phyloP scores from a whole-genome alignment of 1,284 basidiomycete genomes.

The Heimioporus retisporus region DNA sequence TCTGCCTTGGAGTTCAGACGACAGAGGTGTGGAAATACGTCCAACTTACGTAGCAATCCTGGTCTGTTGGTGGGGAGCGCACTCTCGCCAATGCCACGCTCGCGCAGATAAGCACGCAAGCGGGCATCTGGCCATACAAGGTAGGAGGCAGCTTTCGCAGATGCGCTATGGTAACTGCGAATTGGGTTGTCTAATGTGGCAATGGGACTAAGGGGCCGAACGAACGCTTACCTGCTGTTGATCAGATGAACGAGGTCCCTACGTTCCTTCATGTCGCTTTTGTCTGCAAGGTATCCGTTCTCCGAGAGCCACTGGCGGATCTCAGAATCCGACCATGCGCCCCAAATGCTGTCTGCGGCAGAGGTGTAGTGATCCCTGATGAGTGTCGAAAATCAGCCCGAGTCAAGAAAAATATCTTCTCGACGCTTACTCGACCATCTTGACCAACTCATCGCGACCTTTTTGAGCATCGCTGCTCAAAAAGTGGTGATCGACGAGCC shows the following conservation, averaged over 20 bases:
- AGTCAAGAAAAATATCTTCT: fast-evolving
- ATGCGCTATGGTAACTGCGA: conserved; percentile 34
- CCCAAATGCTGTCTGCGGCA: conserved; percentile 75
- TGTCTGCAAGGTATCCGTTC: conserved; percentile 71
- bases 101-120: conserved; percentile 84
- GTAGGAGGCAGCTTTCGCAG: conserved; percentile 66
- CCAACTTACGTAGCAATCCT: conserved; percentile 73
- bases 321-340: conserved; percentile 83
- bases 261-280: conserved; percentile 72
- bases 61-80: conserved; percentile 72
- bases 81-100: conserved; percentile 76
- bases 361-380: conserved; percentile 79
- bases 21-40: neutral
- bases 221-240: conserved; percentile 64
- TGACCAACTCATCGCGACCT: conserved; percentile 80
- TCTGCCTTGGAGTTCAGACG: conserved; percentile 48
- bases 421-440: conserved; percentile 68
- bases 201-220: neutral
- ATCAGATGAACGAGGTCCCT: conserved; percentile 79
- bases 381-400: neutral
- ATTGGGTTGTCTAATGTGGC: no score
- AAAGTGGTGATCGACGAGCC: conserved; percentile 79
- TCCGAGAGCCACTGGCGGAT: conserved; percentile 84
- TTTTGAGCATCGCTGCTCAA: conserved; percentile 79
- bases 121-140: conserved; percentile 93